Conservation (phyloP, 768 basidiomycete genomes). For the Austroboletus eburneus region DNA sequence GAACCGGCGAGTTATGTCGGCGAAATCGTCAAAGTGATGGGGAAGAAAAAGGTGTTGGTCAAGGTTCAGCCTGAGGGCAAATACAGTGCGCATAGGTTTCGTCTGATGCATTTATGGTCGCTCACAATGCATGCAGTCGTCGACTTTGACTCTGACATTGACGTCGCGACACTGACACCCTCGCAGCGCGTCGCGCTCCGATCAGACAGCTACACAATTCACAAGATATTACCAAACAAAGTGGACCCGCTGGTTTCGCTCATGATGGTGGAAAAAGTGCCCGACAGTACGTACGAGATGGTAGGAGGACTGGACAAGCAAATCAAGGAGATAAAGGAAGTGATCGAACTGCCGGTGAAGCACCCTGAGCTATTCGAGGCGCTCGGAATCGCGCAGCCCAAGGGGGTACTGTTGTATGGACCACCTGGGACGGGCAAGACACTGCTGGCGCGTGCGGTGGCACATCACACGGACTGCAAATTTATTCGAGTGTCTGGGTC, state of each 20-base stretch:
- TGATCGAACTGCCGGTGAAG: conserved; percentile 96
- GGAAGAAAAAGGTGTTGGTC: conserved; percentile 97
- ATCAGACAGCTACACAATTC: conserved; percentile 93
- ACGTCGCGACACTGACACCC: conserved; percentile 73
- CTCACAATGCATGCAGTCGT: conserved; percentile 56
- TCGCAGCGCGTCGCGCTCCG: conserved; percentile 92
- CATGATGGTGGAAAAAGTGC: conserved; percentile 99
- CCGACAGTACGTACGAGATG: conserved; percentile 99
- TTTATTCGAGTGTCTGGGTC: conserved; percentile 95
- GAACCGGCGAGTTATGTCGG: conserved; percentile 98
- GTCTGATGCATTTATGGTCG: neutral
- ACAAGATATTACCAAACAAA: conserved; percentile 96
- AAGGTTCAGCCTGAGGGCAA: conserved; percentile 99
- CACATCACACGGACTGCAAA: conserved; percentile 96
- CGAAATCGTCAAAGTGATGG: conserved; percentile 98
- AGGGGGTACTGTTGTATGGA: conserved; percentile 93
- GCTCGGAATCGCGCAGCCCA: conserved; percentile 94
- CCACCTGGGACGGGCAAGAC: conserved; percentile 98
- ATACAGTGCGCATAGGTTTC: conserved; percentile 70
- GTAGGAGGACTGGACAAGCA: conserved; percentile 98
- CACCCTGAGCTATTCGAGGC: conserved; percentile 96
- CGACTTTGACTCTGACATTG: conserved; percentile 86
- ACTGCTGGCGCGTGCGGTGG: conserved; percentile 89
- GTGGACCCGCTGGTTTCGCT: conserved; percentile 97
- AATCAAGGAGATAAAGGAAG: conserved; percentile 98